phyloP scores from a whole-genome alignment of 2,329 filamentous ascomycete species.

The Taxawa tesnikishii region DNA sequence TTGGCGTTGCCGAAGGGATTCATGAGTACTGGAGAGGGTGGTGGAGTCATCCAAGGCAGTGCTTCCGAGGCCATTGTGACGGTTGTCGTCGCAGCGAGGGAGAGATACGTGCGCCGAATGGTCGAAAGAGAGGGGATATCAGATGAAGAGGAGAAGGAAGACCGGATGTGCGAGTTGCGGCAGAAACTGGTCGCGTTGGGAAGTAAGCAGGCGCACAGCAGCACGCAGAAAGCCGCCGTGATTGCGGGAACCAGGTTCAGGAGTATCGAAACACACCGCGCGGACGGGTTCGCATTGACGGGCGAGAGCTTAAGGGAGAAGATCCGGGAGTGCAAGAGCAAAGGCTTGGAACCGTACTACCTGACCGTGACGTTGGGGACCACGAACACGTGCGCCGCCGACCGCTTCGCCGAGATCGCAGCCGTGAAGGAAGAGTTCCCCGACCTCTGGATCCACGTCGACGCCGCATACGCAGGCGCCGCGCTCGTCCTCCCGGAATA shows the following conservation, averaged over 20 bases:
- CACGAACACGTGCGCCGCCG: conserved; percentile 77
- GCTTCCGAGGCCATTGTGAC: conserved; percentile 82
- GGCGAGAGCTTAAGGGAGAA: conserved; percentile 47
- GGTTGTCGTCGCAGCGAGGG: conserved; percentile 75
- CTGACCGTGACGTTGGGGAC: conserved; percentile 75
- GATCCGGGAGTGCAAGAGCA: conserved; percentile 51
- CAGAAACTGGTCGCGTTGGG: conserved; percentile 68
- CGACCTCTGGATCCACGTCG: conserved; percentile 79
- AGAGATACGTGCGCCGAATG: conserved; percentile 57
- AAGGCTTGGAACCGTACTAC: conserved; percentile 74
- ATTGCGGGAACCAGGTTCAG: conserved; percentile 77
- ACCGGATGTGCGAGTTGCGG: conserved; percentile 53
- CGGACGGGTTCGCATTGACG: conserved; percentile 58
- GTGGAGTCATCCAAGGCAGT: conserved; percentile 88
- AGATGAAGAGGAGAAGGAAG: conserved; percentile 48
- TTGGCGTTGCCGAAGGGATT: conserved; percentile 63
- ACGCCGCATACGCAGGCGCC: conserved; percentile 84
- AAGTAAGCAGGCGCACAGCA: conserved; percentile 68
- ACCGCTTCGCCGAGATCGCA: conserved; percentile 63
- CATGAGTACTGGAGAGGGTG: conserved; percentile 61
- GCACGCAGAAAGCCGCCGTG: conserved; percentile 75
- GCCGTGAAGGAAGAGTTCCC: conserved; percentile 41
- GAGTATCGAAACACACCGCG: conserved; percentile 49
- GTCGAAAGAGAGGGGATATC: conserved; percentile 36
- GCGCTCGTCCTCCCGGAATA: conserved; percentile 74